Percentiles rank a stretch among this genome's conserved stretches.
These are phyloP conservation scores for Leccinellum luteum DNA, from an alignment of 768 basidiomycete genomes.

Conservation along the genomic window DNA sequence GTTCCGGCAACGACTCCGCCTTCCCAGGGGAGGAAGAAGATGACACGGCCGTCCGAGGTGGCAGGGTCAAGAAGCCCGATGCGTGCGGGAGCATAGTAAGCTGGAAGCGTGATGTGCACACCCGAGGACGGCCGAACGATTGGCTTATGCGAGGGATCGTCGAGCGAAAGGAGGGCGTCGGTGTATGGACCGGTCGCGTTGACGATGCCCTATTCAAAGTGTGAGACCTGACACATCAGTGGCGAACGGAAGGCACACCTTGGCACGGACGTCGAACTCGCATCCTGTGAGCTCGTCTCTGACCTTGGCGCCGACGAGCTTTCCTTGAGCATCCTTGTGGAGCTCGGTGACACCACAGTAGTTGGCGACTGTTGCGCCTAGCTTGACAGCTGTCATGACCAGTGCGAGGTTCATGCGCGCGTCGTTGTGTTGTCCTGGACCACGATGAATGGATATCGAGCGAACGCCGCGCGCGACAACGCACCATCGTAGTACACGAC, in stretches of 20 bases:
- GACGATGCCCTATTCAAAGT: conserved; percentile 65
- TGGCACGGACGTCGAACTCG: conserved; percentile 78
- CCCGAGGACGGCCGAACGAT: conserved; percentile 94
- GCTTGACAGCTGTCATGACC: conserved; percentile 90
- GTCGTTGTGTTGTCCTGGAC: conserved; percentile 92
- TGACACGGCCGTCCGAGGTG: conserved; percentile 94
- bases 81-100: conserved; percentile 91
- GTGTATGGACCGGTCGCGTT: conserved; percentile 97
- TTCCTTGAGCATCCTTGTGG: conserved; percentile 62
- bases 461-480: conserved; percentile 10
- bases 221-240: neutral
- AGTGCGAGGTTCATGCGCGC: conserved; percentile 97
- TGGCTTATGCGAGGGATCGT: conserved; percentile 70
- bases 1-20: conserved; percentile 97
- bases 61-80: conserved; percentile 96
- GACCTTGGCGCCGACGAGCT: conserved; percentile 69
- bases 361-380: conserved; percentile 85
- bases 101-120: conserved; percentile 94
- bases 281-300: conserved; percentile 82
- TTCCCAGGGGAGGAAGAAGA: conserved; percentile 99
- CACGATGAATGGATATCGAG: neutral
- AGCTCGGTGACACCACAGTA: conserved; percentile 83
- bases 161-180: conserved; percentile 81
- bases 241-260: conserved; percentile 41
- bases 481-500: conserved; percentile 96